Evolutionary conservation across 495 filamentous ascomycete genomes (phyloP).

Genomic region (Daldinia grandis): DNA sequence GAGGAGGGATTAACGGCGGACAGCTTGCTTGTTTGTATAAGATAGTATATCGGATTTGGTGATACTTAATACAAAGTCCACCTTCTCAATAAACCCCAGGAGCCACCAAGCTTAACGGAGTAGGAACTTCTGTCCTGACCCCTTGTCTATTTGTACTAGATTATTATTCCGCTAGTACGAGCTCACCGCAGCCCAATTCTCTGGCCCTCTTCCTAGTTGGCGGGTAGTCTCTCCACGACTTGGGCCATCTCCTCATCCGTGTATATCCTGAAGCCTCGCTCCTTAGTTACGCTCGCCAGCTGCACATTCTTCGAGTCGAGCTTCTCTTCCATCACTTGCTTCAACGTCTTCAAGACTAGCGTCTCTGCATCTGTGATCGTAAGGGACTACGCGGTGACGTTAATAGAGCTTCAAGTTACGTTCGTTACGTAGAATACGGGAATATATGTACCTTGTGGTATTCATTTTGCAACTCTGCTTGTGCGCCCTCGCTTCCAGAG

Average conservation of each 20-base stretch:
- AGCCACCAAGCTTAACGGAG: constrained; percentile 7
- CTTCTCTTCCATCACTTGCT: constrained; percentile 99
- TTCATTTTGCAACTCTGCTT: constrained; percentile 97
- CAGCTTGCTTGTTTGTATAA: constrained; percentile 27
- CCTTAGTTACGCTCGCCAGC: constrained; percentile 96
- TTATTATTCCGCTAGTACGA: not conserved
- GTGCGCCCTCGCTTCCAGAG: constrained; percentile 93
- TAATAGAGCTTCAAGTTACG: not conserved
- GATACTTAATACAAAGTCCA: constrained; percentile 8
- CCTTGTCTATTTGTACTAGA: constrained; percentile 20
- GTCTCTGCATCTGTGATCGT: constrained; percentile 93
- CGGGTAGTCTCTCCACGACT: constrained; percentile 78
- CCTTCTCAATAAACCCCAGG: not conserved
- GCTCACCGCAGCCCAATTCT: not conserved
- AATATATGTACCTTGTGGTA: constrained; percentile 77
- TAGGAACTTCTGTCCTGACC: constrained; percentile 8
- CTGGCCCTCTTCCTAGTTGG: constrained; percentile 51
- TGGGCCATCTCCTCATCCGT: constrained; percentile 94
- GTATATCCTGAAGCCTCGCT: constrained; percentile 97
- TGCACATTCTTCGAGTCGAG: constrained; percentile 98
- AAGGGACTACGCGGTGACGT: constrained; percentile 67
- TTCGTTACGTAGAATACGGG: not conserved
- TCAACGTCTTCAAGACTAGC: constrained; percentile 94
- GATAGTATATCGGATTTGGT: constrained; percentile 20
- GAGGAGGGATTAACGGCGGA: not conserved